Conservation (phyloP, 1,284 basidiomycete species). For the Ceratobasidium papillatum region DNA sequence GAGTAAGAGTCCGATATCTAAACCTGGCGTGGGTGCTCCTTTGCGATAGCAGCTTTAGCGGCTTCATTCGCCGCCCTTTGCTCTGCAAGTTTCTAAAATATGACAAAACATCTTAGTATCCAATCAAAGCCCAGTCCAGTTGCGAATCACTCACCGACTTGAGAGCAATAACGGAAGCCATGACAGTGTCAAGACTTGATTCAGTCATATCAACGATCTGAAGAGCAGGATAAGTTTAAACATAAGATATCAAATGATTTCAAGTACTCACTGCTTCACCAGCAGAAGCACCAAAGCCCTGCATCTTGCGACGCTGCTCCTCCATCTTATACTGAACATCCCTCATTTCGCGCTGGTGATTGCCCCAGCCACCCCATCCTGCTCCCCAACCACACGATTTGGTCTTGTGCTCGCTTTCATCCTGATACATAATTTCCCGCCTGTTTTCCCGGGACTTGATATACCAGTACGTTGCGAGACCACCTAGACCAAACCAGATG, state of each 20-base stretch:
- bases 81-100: constrained; percentile 26
- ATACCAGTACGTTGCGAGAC: constrained; percentile 32
- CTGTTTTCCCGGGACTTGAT: constrained; percentile 14
- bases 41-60: constrained; percentile 3
- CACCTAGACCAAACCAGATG: constrained; percentile 34
- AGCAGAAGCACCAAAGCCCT: constrained; percentile 1
- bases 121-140: background rate
- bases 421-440: constrained; percentile 5
- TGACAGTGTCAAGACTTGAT: constrained; percentile 26
- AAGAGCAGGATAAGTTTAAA: background rate
- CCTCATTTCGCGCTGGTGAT: constrained; percentile 31
- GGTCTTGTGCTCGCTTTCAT: background rate
- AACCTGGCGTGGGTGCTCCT: constrained; percentile 25
- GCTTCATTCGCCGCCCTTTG: constrained; percentile 31
- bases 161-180: constrained; percentile 32
- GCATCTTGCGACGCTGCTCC: constrained; percentile 15
- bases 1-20: background rate
- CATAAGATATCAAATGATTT: background rate
- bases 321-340: constrained; percentile 32
- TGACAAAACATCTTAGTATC: background rate
- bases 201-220: constrained; percentile 36
- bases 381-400: background rate
- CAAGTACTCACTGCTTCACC: constrained; percentile 14
- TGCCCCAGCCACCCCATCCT: constrained; percentile 24
- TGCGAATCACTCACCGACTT: constrained; percentile 6